Base-by-base conservation (phyloP, 306 rosid genomes). In the Astragalus glycyphyllos region DNA sequence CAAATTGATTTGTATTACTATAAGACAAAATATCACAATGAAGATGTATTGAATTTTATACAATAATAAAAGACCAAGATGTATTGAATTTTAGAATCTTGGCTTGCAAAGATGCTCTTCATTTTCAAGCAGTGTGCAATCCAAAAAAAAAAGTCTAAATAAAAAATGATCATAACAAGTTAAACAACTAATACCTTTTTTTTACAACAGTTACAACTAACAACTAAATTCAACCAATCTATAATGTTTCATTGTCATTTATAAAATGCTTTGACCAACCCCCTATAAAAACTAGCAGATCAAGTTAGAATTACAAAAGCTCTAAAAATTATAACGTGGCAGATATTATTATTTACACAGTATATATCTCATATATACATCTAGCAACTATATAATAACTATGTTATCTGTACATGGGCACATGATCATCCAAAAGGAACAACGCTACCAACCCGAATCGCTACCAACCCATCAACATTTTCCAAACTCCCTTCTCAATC, bases 401-500 rank as follows among this genome's bases (percentile, higher is more conserved):
- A 34, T 59, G 69, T 45, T 67, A 55, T 42, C 58, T 85, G 79
- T 72, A 84, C 85, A 75, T 29, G 32, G 32, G 44, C 8, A 42
- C 54, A 10, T 26, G 61, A 51, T 41, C 71, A 23, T 69, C 13
- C 14, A 46, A 29, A 74, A 65, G 40, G 66, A 42, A 74, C 62
- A 26, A 11, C 49, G 46, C 46, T 73, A 68, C 81, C 77, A 45
- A 17, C 48, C 48, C 62, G 64, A 62, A 49, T 82, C 83, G 86
- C 55, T 83, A 87, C 99, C 99, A 94, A 55, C 99, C 99, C 99
- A 94, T 90, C 92, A 94, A 82, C 95, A 82, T 86, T 81, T 83
- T 89, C 92, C 99, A 86, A 11, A 89, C 96, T 23, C 84, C 87
- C 61, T 72, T 85, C 84, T 91, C 88, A 72, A 94, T 87, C 79